Evolutionary conservation across 306 rosid genomes (phyloP).

Genomic region (Prunus campanulata): DNA sequence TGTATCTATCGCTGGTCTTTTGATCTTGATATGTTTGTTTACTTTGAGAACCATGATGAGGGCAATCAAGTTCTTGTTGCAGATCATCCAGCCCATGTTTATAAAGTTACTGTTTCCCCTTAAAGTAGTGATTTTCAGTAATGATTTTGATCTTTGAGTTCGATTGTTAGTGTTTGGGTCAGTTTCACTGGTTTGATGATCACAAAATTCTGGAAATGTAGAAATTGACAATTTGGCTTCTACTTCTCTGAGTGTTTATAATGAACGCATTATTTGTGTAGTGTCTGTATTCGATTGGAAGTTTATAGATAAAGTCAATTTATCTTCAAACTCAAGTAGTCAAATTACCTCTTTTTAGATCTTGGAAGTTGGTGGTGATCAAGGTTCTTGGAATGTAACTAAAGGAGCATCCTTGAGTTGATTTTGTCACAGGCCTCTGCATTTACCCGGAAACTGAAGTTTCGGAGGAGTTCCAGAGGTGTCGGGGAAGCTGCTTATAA

Average conservation of each 20-base stretch:
- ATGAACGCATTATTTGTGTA: neutral
- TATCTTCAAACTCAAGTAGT: neutral
- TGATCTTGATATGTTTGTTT: constrained; percentile 14
- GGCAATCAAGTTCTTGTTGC: constrained; percentile 27
- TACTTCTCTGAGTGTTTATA: neutral
- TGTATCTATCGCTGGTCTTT: constrained; percentile 44
- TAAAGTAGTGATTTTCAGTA: neutral
- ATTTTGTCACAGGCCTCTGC: neutral
- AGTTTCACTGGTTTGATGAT: too few relatives aligned
- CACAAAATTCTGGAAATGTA: neutral
- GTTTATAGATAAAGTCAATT: neutral
- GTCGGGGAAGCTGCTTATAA: neutral
- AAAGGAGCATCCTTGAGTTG: neutral
- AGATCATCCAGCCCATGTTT: constrained; percentile 7
- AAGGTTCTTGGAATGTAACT: neutral
- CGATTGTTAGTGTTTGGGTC: too few relatives aligned
- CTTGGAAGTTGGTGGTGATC: neutral
- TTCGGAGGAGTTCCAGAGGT: neutral
- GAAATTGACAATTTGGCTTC: neutral
- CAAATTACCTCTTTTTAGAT: neutral
- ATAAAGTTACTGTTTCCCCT: constrained; percentile 2
- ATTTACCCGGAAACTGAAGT: neutral
- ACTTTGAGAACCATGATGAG: constrained; percentile 20
- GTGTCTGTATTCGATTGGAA: neutral
- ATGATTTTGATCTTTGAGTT: neutral